Base-by-base conservation (phyloP, 192 early-diverging fungal genomes). In the Coemansia sp. region DNA sequence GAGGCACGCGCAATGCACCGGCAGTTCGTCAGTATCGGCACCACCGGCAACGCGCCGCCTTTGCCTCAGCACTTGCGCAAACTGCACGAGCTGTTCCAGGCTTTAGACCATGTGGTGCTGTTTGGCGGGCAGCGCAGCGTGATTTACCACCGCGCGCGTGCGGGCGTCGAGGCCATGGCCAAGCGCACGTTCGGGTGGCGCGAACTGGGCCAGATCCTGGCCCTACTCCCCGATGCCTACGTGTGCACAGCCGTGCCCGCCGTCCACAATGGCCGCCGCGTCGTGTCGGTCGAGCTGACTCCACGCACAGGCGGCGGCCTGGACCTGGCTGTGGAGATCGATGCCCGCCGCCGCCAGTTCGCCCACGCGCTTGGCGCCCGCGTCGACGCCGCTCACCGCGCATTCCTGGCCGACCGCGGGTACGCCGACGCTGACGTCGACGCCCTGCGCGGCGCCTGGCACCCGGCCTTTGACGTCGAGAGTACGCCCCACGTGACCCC, bases 211-310 rank as follows among this genome's bases (percentile, higher is more conserved):
- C 85, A 87, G 67, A 85, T 89, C 35, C 59, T 81, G 2, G 70
- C 80, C 1, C 59, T 89, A 1, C 86, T 73, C 42, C 86, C 86
- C 5, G 83, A 83, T 17, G 62, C 83, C 7, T 89, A 87, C 65
- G 58, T 27, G 7, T 64, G 65, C 49, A 58, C 42, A 29, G 70
- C 81, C 27, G 41, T 73, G 14, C 17, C 35, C 14, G 60, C 74
- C 20, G 37, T 60, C 6, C 41, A 70, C 19, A 46, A 58, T 1
- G 85, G 82, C 11, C 57, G 74, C 2, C 59, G 58, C 2, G 72
- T 85, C 8, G 24, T 42, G n/a, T 86, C 85, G 41, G 70, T 80
- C 2, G 54, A 63, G 32, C 46, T 86, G 59, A 63, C 27, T 32
- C 77, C 77, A 2, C 47, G 36, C 15, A 65, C 51, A 1, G 47